A percentile compares a stretch with the other conserved stretches of the same genome.
phyloP scores from a whole-genome alignment of 805 yeast genomes.

The Hanseniaspora lindneri region DNA sequence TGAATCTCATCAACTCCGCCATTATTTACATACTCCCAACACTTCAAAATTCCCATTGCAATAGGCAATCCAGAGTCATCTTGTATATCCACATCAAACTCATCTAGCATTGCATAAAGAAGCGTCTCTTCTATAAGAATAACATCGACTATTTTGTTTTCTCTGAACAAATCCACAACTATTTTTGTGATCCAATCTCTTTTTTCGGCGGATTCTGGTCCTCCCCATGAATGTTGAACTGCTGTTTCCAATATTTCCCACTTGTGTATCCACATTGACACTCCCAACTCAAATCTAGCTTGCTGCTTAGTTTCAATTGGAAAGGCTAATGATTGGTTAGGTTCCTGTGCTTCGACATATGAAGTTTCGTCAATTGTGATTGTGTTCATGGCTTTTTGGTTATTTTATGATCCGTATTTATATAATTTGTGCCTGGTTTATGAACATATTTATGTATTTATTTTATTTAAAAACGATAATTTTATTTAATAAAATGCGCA shows the following conservation, averaged over 20 bases:
- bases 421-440: no score
- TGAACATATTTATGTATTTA: no score
- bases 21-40: conserved; percentile 52
- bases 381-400: conserved; percentile 18
- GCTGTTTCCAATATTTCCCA: conserved; percentile 88
- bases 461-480: no score
- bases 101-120: conserved; percentile 85
- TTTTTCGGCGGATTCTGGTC: conserved; percentile 77
- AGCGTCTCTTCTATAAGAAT: conserved; percentile 74
- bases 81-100: conserved; percentile 78
- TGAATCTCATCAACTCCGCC: conserved; percentile 48
- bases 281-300: conserved; percentile 83
- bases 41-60: conserved; percentile 51
- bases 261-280: conserved; percentile 74
- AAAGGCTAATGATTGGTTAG: conserved; percentile 32
- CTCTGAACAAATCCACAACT: conserved; percentile 62
- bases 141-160: conserved; percentile 55
- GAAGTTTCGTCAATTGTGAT: conserved; percentile 33
- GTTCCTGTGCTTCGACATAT: conserved; percentile 43
- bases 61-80: conserved; percentile 75
- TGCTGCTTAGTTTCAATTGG: conserved; percentile 50
- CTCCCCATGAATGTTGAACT: conserved; percentile 92
- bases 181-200: conserved; percentile 89
- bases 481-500: no score
- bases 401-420: no score